Evolutionary conservation across 352 stramenopile genomes (phyloP), one percentile per base, ranked within the genome.

Genomic region (Phytophthora syringae): DNA sequence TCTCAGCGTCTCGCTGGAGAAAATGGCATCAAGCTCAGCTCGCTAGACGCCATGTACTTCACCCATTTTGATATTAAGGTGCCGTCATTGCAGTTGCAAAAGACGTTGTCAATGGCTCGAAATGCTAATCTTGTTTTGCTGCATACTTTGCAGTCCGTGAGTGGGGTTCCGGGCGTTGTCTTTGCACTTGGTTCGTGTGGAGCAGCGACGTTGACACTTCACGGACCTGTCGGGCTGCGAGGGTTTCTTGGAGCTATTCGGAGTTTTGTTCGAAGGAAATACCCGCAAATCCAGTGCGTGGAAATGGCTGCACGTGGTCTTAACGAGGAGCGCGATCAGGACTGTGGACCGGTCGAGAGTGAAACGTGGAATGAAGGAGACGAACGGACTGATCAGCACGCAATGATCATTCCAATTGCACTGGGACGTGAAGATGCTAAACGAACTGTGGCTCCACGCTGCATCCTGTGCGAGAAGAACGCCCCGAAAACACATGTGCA

Each of bases 191-290:
- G 84, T 10, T 74, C 67, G 6, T 79, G 77, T 45, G 84, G 84
- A 2, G 66, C 81, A 20, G 72, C 78, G 5, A 72, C 57, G 7
- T 59, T 93, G 24, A 67, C 58, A 32, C 44, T 90, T 16, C 71
- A 89, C 52, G 84, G 84, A 36, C 84, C 82, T 28, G 42, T 45
- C 3, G 80, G 80, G 0, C 52, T 84, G 3, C 28, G 52, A 0
- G 58, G 61, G 3, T 88, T 86, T 45, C 66, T 93, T 12, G 25
- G 32, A 0, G 70, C 78, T 11, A 90, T 89, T 62, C 77, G 74
- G 43, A 89, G 79, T 67, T 93, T 93, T 56, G 84, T 88, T 25
- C 59, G 84, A 10, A 73, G 82, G 22, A 90, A 82, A 55, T 89
- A 88, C 58, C 84, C 84, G 22, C 68, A 75, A 20, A 74, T 93